phyloP scores from a whole-genome alignment of 345 rosid species.

The Isatis tinctoria region DNA sequence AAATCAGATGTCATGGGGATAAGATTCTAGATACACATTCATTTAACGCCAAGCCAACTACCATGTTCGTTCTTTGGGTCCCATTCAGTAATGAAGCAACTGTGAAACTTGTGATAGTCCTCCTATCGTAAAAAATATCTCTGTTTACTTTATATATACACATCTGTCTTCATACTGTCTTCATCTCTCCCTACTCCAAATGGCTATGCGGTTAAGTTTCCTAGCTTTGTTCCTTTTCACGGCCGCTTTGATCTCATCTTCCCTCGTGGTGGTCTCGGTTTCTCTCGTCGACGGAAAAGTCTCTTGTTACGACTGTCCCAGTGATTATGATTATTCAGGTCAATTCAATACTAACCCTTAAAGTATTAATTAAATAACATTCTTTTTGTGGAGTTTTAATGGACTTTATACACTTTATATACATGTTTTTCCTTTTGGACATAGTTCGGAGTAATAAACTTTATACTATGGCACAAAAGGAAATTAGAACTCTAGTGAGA shows the following conservation, averaged over 20 bases:
- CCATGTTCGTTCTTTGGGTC: constrained; percentile 24
- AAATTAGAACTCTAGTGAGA: not conserved
- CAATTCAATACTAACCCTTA: not conserved
- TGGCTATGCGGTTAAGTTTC: constrained; percentile 33
- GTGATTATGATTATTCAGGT: constrained; percentile 61
- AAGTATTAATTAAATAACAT: too few species aligned
- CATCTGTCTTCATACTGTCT: not conserved
- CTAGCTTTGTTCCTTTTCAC: constrained; percentile 35
- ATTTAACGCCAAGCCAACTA: constrained; percentile 38
- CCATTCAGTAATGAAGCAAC: constrained; percentile 35
- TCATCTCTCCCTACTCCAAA: constrained; percentile 27
- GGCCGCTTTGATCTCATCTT: constrained; percentile 31
- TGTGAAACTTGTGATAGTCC: constrained; percentile 10
- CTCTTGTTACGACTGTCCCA: constrained; percentile 61
- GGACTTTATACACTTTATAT: not conserved
- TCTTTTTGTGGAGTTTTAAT: not conserved
- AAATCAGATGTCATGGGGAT: not conserved
- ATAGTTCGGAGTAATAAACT: not conserved
- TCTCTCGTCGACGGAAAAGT: constrained; percentile 48
- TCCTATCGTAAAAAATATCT: constrained; percentile 2
- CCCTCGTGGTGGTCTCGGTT: constrained; percentile 37
- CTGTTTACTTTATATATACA: constrained; percentile 9
- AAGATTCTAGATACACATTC: constrained; percentile 4
- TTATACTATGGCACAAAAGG: not conserved
- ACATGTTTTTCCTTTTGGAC: too few species aligned